Percentiles rank a stretch among this genome's conserved stretches.
These are phyloP conservation scores for Solanum rostratum DNA, from an alignment of 257 asterid genomes.

Conservation along the genomic window DNA sequence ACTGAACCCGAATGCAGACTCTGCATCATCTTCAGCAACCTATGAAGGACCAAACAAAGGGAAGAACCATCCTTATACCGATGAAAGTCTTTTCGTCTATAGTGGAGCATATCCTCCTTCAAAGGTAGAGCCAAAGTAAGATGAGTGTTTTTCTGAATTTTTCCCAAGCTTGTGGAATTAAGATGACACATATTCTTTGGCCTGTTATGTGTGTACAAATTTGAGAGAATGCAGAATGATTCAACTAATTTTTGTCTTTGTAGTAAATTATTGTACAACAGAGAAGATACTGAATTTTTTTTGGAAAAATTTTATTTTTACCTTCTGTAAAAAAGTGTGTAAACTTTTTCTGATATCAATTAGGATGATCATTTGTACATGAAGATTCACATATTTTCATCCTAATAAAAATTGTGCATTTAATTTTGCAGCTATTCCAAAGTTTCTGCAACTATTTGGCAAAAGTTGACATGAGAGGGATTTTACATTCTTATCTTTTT, in stretches of 20 bases:
- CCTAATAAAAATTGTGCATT: not conserved
- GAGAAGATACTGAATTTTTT: not conserved
- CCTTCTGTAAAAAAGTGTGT: not conserved
- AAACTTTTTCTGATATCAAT: not conserved
- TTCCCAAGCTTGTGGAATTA: not conserved
- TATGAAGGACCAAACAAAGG: conserved; percentile 46
- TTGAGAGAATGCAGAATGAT: not conserved
- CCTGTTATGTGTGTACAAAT: not conserved
- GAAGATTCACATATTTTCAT: not conserved
- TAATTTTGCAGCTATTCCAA: not conserved
- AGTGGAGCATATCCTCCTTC: conserved; percentile 37
- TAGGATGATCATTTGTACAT: not conserved
- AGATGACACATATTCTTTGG: not conserved
- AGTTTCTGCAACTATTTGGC: not conserved
- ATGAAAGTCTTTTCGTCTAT: conserved; percentile 54
- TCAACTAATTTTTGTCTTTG: not conserved
- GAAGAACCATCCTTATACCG: conserved; percentile 46
- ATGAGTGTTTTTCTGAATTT: not conserved
- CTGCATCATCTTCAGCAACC: conserved; percentile 68
- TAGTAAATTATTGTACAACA: not conserved
- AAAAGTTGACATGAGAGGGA: not conserved
- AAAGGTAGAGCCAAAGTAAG: conserved; percentile 41
- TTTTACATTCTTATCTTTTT: not conserved
- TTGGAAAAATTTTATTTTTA: not conserved
- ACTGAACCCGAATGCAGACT: conserved; percentile 61